Evolutionary conservation across 192 early-diverging fungal species (phyloP), one percentile per base, ranked within the genome.

Genomic region (Entomortierella lignicola): DNA sequence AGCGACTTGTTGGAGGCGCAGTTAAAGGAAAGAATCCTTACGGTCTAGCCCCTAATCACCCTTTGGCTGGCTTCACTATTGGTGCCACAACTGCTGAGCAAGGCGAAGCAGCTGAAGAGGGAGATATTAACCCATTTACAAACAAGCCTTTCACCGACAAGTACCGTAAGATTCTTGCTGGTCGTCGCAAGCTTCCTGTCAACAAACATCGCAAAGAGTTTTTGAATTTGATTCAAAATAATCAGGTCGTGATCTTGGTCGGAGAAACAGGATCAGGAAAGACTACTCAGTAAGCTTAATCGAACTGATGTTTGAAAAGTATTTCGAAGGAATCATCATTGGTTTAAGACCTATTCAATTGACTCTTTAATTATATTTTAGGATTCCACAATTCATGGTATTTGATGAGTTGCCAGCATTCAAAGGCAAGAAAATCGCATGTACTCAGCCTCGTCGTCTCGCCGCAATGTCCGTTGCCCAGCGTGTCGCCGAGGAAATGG

Each of bases 381-480:
- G 92, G 84, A 97, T 99, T 54, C 98, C 98, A 20, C 98, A 99
- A 82, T 99, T 96, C 73, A 82, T 98, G 73, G 85, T 92, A 6
- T 92, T 92, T 64, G 97, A 99, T 84, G 90, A 94, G 65, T 86
- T 98, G 55, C 97, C 98, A 41, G 96, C 92, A 43, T 73, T 89
- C 20, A 93, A 96, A 59, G 91, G 92, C 32, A 95, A 92, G 69
- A 91, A 95, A 85, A 95, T 99, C 81, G 98, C 97, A 17, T 99
- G 98, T 84, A 99, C 98, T 42, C 98, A 99, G 72, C 98, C 98
- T 20, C 93, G 98, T 80, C 91, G 98, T 86, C 96, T 99, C 30
- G 97, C 98, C 10, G 98, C 98, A n/a, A 99, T 96, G 94, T 98
- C 96, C 39, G 97, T 99, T 44, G 97, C 98, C 15, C 92, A 96